Evolutionary conservation across 345 rosid species (phyloP), one percentile per base, ranked within the genome.

Genomic region (Salix purpurea): DNA sequence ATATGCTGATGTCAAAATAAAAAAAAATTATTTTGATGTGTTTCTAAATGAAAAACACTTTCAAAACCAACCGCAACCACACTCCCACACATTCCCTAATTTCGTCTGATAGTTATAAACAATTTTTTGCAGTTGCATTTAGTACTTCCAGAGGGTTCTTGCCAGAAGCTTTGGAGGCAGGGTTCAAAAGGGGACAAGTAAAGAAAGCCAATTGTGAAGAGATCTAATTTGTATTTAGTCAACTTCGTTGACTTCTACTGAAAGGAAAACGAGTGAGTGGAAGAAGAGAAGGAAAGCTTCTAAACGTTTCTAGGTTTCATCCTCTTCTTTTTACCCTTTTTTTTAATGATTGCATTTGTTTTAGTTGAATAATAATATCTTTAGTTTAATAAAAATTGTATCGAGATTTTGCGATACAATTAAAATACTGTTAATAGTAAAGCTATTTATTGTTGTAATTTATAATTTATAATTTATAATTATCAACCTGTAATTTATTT

Each of bases 1-100:
- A 32, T 32, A 5, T 32, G 4, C 32, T 30, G 34, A 32, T 32
- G 4, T 32, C 34, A 32, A 32, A 32, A 32, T n/a, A n/a, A n/a
- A n/a, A n/a, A n/a, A n/a, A n/a, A n/a, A 3, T 32, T 4, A 32
- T 32, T 32, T 32, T 32, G 4, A 32, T 32, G 4, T 0, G 0
- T 32, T 32, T 32, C 0, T 4, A 4, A 32, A 32, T 0, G 5
- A 32, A 32, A 32, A 32, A 0, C 5, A 32, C 5, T 32, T 32
- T 32, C 0, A 4, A 32, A 32, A 32, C 0, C 5, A 32, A 32
- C 5, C 5, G 0, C 0, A 32, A 32, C 1, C 34, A 32, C 5
- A 4, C 0, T 4, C 0, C 0, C 34, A 0, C 0, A 32, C 34
- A 32, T 32, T 4, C 34, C 0, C 34, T 32, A 2, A 30, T 32